phyloP scores from a whole-genome alignment of 2,329 filamentous ascomycete genomes.

The Ascomycota sp. region DNA sequence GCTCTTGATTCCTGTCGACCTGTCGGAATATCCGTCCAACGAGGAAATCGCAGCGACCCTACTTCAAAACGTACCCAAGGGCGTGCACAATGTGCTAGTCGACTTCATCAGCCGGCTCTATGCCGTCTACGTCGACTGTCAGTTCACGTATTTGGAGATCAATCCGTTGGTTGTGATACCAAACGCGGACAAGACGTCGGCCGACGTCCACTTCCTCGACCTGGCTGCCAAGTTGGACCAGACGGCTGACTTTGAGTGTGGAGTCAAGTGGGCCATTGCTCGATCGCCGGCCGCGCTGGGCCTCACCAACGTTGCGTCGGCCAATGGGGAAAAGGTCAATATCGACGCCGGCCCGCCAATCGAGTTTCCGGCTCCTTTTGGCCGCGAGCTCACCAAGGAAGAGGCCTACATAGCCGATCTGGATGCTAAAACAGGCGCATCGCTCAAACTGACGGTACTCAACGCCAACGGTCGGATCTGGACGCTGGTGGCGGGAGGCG shows the following conservation, averaged over 20 bases:
- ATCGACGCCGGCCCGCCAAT: conserved; percentile 93
- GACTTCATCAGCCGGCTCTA: conserved; percentile 98
- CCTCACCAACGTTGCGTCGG: conserved; percentile 41
- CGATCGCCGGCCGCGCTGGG: conserved; percentile 76
- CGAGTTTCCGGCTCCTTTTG: conserved; percentile 97
- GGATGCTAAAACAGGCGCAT: conserved; percentile 97
- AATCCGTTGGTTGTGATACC: conserved; percentile 97
- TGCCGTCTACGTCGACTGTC: conserved; percentile 97
- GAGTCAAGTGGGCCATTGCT: conserved; percentile 95
- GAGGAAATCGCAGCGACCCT: conserved; percentile 69
- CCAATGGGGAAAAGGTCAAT: conserved; percentile 54
- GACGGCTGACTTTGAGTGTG: conserved; percentile 97
- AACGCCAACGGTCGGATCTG: conserved; percentile 83
- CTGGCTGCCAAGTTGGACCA: conserved; percentile 96
- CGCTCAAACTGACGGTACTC: conserved; percentile 90
- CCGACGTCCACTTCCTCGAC: conserved; percentile 92
- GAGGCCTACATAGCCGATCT: conserved; percentile 98
- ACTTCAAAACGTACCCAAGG: conserved; percentile 80
- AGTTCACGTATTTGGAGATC: conserved; percentile 99
- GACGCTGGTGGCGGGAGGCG: conserved; percentile 96
- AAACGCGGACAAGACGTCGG: conserved; percentile 76
- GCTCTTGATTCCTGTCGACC: conserved; percentile 88
- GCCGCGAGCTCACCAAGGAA: conserved; percentile 94
- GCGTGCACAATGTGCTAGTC: conserved; percentile 91
- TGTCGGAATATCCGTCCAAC: conserved; percentile 86